Base-by-base conservation (phyloP, 805 yeast species). In the Jamesozyma rosinii region DNA sequence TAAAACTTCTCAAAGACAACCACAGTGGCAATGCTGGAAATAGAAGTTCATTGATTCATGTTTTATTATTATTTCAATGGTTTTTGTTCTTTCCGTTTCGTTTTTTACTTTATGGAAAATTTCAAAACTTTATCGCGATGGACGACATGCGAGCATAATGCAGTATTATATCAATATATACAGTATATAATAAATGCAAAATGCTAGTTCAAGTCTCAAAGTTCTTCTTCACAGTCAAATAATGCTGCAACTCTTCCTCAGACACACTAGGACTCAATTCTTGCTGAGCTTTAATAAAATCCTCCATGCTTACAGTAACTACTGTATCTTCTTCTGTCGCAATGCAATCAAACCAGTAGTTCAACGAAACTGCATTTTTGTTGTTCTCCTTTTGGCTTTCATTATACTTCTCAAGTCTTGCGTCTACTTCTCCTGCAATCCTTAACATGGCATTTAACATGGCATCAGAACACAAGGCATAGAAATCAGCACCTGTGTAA, bases 401-500 rank as follows among this genome's bases (percentile, higher is more conserved):
- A 56, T 84, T 87, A 51, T 70, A 77, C 22, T 52, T 47, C 30
- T 67, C 65, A 29, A 89, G 72, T 56, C 81, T 82, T 1, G 49
- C 54, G 55, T 92, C 97, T 14, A 83, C 87, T 30, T 73, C 76
- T 8, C 70, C 70, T 1, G 97, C 96, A 0, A 82, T 79, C 51
- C 97, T 69, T 1, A 92, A 84, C 97, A 92, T 90, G 1, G 97
- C 96, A 62, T 87, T 87, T 52, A 90, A 71, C 92, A 90, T 87
- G 0, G 97, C 85, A 63, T 92, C 97, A 0, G 95, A 83, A 58
- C 97, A 87, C 46, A 92, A 67, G 0, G 97, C 98, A 63, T 92
- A 92, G 65, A 92, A 90, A 62, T 92, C 98, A 3, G 98, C 98
- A 50, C 98, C 98, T 0, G 98, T 90, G 58, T 79, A 89, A n/a